Conservation (phyloP, 202 grass and related monocot genomes). For the Thinopyrum obtusiflorum region DNA sequence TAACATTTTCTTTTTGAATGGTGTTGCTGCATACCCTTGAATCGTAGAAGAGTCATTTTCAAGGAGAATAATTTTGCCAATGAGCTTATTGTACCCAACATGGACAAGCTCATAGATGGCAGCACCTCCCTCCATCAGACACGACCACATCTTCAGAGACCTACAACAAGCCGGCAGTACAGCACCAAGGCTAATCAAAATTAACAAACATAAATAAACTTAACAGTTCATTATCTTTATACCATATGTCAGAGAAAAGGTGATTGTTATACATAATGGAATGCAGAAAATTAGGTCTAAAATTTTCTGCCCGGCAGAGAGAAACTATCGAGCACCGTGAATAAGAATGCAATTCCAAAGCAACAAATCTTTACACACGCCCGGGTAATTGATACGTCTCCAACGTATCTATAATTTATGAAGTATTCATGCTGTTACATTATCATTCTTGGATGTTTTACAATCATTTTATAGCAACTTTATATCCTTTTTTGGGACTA, state of each 20-base stretch:
- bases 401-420: too few relatives aligned
- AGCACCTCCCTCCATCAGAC: slow-evolving; percentile 86
- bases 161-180: slow-evolving; percentile 30
- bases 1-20: slow-evolving; percentile 69
- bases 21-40: slow-evolving; percentile 75
- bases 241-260: background rate
- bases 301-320: background rate
- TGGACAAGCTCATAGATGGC: slow-evolving; percentile 92
- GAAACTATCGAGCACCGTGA: background rate
- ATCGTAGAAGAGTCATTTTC: slow-evolving; percentile 90
- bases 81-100: slow-evolving; percentile 79
- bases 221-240: background rate
- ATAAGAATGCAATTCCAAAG: too few relatives aligned
- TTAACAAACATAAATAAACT: background rate
- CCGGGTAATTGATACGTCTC: too few relatives aligned
- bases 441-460: too few relatives aligned
- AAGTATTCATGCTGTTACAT: too few relatives aligned
- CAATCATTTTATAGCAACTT: too few relatives aligned
- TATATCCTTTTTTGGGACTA: too few relatives aligned
- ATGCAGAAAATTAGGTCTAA: background rate
- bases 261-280: background rate
- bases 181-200: background rate
- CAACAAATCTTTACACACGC: too few relatives aligned
- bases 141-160: slow-evolving; percentile 91
- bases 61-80: slow-evolving; percentile 91